These are phyloP conservation scores for Theileria parva DNA, from an alignment of 169 alveolate genomes.

Conservation along the genomic window DNA sequence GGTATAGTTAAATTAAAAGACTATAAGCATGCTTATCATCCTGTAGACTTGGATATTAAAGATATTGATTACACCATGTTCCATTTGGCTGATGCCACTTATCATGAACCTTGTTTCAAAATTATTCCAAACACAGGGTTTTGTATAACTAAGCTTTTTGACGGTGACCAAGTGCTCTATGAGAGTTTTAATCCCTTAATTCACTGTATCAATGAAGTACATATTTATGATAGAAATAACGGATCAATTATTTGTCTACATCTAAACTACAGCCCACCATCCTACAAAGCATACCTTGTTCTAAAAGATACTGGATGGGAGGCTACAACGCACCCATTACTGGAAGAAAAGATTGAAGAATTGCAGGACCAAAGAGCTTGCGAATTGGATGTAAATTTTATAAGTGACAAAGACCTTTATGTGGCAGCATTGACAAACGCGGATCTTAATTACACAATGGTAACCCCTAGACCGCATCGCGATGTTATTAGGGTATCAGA, in stretches of 20 bases:
- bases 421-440: neutral
- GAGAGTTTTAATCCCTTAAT: neutral
- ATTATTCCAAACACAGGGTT: neutral
- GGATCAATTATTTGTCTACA: neutral
- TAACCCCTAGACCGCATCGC: neutral
- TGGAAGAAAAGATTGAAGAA: neutral
- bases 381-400: neutral
- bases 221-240: neutral
- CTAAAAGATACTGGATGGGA: neutral
- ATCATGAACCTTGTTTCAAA: conserved; percentile 1
- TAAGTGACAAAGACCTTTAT: neutral
- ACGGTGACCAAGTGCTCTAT: neutral
- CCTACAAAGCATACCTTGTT: neutral
- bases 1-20: neutral
- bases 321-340: neutral
- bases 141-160: neutral
- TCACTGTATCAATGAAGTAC: neutral
- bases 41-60: neutral
- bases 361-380: neutral
- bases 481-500: neutral
- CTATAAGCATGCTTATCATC: neutral
- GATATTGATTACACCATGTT: neutral
- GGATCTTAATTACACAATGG: neutral
- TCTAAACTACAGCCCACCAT: neutral
- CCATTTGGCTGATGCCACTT: neutral